Evolutionary conservation across 116 monocot genomes (phyloP).

Genomic region (Cymodocea nodosa): DNA sequence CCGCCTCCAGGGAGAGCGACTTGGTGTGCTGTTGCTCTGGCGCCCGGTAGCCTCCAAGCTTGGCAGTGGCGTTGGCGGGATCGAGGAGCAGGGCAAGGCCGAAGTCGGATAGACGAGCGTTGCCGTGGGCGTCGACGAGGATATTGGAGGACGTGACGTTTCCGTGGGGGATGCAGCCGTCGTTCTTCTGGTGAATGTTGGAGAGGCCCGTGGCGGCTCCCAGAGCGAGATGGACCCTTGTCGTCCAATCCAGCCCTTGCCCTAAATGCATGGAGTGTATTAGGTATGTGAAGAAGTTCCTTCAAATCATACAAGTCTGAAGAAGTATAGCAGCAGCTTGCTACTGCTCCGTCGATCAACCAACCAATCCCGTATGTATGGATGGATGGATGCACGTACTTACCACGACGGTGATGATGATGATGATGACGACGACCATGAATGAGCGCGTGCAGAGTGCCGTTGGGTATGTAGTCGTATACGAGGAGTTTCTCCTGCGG

Average conservation of each 20-base stretch:
- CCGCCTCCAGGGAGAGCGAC: slow-evolving; percentile 51
- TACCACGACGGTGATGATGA: too few relatives aligned
- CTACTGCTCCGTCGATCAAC: too few relatives aligned
- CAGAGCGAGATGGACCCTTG: slow-evolving; percentile 28
- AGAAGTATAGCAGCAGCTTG: too few relatives aligned
- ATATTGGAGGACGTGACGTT: slow-evolving; percentile 65
- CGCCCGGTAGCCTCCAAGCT: slow-evolving; percentile 44
- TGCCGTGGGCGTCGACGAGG: slow-evolving; percentile 35
- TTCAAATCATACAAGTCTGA: too few relatives aligned
- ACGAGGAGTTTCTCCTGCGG: slow-evolving; percentile 65
- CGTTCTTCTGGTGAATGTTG: slow-evolving; percentile 21
- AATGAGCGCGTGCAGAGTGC: slow-evolving; percentile 30
- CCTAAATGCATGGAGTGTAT: slow-evolving; percentile 8
- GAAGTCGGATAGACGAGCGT: slow-evolving; percentile 53
- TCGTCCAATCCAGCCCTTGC: slow-evolving; percentile 45
- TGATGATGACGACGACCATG: slow-evolving; percentile 12
- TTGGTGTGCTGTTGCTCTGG: slow-evolving; percentile 42
- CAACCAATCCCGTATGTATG: too few relatives aligned
- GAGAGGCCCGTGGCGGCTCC: slow-evolving; percentile 50
- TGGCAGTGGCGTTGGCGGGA: slow-evolving; percentile 31
- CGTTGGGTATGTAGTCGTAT: slow-evolving; percentile 67
- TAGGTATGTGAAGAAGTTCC: not conserved
- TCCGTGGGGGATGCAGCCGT: slow-evolving; percentile 46
- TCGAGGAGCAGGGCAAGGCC: slow-evolving; percentile 45
- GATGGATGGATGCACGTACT: too few relatives aligned